These are phyloP conservation scores for Filosporella fistucella DNA, from an alignment of 495 filamentous ascomycete genomes.

Conservation along the genomic window DNA sequence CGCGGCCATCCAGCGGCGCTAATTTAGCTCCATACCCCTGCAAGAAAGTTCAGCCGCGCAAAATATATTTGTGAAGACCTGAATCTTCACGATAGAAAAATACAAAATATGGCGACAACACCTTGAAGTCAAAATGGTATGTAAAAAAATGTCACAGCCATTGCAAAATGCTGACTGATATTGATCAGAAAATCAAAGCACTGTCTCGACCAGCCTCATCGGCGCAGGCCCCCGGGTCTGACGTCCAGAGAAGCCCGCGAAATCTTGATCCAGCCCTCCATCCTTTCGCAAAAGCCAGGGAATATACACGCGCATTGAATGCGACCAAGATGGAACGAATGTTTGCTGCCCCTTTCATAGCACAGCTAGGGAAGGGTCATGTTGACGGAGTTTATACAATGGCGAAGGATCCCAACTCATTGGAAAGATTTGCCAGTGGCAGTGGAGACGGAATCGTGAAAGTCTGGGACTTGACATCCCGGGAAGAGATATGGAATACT, in stretches of 20 bases:
- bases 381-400: conserved; percentile 86
- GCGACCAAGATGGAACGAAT: conserved; percentile 92
- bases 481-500: conserved; percentile 75
- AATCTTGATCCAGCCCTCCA: conserved; percentile 92
- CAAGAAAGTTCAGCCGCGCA: conserved; percentile 17
- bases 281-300: conserved; percentile 90
- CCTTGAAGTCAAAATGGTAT: conserved; percentile 19
- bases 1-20: conserved; percentile 3
- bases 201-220: conserved; percentile 73
- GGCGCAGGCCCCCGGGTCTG: conserved; percentile 73
- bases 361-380: conserved; percentile 82
- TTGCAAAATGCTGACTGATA: not conserved
- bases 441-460: conserved; percentile 87
- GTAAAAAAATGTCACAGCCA: not conserved
- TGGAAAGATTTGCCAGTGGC: conserved; percentile 71
- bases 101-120: conserved; percentile 6
- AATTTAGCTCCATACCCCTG: conserved; percentile 8
- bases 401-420: conserved; percentile 63
- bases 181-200: conserved; percentile 80
- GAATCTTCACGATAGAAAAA: not conserved
- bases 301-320: conserved; percentile 87
- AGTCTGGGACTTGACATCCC: conserved; percentile 82
- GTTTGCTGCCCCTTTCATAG: conserved; percentile 91
- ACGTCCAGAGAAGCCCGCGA: conserved; percentile 66
- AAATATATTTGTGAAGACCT: conserved; percentile 3